phyloP scores from a whole-genome alignment of 768 basidiomycete species.

The Kwoniella bestiolae region DNA sequence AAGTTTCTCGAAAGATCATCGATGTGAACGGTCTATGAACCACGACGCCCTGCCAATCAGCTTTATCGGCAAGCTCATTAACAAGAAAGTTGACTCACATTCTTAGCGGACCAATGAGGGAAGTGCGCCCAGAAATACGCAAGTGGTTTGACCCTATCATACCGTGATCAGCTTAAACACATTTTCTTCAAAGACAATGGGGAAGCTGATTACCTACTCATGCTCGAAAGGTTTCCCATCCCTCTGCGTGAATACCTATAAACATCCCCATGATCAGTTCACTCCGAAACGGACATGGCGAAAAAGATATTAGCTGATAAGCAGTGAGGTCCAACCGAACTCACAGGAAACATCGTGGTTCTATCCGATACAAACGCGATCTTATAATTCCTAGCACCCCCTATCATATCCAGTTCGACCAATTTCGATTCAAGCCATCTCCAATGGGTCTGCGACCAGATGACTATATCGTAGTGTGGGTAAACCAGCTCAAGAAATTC shows the following conservation, averaged over 20 bases:
- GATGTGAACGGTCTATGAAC: constrained; percentile 79
- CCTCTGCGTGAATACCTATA: constrained; percentile 67
- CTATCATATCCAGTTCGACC: constrained; percentile 82
- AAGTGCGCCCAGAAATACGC: constrained; percentile 83
- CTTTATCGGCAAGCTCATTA: too few species aligned
- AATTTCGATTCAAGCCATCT: constrained; percentile 87
- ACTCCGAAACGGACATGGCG: neutral
- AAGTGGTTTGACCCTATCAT: constrained; percentile 50
- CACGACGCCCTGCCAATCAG: constrained; percentile 60
- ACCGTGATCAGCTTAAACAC: neutral
- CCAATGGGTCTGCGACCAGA: constrained; percentile 84
- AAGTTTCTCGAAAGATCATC: constrained; percentile 90
- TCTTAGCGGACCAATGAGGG: constrained; percentile 66
- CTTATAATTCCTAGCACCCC: constrained; percentile 71
- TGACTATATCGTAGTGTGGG: constrained; percentile 83
- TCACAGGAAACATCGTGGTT: constrained; percentile 79
- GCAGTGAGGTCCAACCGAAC: constrained; percentile 6
- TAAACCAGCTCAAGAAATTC: constrained; percentile 80
- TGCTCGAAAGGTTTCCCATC: constrained; percentile 77
- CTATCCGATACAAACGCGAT: constrained; percentile 74
- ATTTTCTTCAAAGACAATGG: neutral
- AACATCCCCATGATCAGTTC: neutral
- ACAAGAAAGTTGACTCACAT: constrained; percentile 24
- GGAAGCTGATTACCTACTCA: constrained; percentile 59
- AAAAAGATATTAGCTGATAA: too few species aligned